These are phyloP conservation scores for Ustilago sp. DNA, from an alignment of 1,284 basidiomycete genomes.

Conservation along the genomic window DNA sequence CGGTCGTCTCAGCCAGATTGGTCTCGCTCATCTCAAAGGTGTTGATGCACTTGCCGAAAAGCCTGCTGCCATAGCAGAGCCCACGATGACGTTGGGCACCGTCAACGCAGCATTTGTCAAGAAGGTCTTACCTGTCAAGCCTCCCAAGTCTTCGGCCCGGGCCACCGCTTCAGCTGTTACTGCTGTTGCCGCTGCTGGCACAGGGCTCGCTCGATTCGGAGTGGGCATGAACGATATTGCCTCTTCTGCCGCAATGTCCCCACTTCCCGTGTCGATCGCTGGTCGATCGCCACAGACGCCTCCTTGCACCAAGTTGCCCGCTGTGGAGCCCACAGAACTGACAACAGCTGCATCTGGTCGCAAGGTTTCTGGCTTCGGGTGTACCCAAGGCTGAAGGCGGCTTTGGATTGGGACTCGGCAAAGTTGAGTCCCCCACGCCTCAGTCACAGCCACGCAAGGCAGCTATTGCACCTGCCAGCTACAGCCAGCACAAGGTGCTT, in stretches of 20 bases:
- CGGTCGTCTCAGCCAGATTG: conserved; percentile 52
- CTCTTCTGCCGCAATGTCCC: conserved; percentile 40
- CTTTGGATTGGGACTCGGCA: conserved; percentile 47
- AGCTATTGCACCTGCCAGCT: conserved; percentile 27
- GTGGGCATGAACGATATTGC: conserved; percentile 31
- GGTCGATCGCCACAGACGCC: conserved; percentile 50
- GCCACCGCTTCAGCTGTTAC: conserved; percentile 1
- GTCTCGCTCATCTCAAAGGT: conserved; percentile 35
- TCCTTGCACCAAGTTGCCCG: conserved; percentile 23
- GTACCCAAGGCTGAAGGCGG: conserved; percentile 38
- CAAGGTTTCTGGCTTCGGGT: conserved; percentile 41
- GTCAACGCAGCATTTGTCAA: conserved; percentile 4
- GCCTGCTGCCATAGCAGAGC: conserved; percentile 6
- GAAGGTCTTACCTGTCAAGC: conserved; percentile 39
- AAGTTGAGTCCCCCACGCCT: conserved; percentile 44
- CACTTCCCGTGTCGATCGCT: conserved; percentile 47
- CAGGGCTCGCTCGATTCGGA: conserved; percentile 26
- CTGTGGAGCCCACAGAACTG: conserved; percentile 9
- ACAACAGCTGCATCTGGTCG: conserved; percentile 6
- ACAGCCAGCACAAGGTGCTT: conserved; percentile 22
- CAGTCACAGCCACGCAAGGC: conserved; percentile 29
- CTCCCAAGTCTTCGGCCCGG: conserved; percentile 49
- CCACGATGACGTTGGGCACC: neutral
- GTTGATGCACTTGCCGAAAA: conserved; percentile 32
- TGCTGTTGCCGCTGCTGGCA: conserved; percentile 9